Base-by-base conservation (phyloP, 768 basidiomycete species). In the Omphalotus guepiniiformis region DNA sequence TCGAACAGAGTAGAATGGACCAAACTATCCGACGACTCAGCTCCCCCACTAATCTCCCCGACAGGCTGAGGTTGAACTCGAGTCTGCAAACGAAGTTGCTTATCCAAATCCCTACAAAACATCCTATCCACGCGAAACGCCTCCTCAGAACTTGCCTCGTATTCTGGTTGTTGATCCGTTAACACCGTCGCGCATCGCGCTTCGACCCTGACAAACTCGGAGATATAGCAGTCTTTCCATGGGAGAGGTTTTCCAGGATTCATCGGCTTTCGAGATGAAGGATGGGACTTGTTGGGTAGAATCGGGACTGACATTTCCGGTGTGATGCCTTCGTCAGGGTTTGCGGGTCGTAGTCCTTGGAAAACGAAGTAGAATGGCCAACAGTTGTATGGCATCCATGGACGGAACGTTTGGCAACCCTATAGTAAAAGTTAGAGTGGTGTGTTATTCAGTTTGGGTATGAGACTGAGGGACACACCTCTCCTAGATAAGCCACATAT, bases 281-380 rank as follows among this genome's bases (percentile, higher is more conserved):
- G 46, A 46, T 54, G 50, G 11, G 35, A 3, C 11, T 49, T 44
- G 28, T 39, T 40, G 19, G 53, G 53, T 21, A 44, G 18, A 18
- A 54, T 39, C 18, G 53, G 49, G 1, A 54, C 13, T 1, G 49
- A 51, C 53, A 54, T 54, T 3, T 32, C 16, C 4, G 53, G 36
- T 9, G 40, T 45, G 7, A 51, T 47, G 35, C 39, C 39, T 34
- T n/a, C 26, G 3, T 22, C 41, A 1, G 29, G 21, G 8, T 12
- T 26, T 9, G 12, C 22, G 3, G 27, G 4, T 18, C 48, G 49
- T 11, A 41, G 21, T 15, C 49, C 53, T 39, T 43, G 53, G 21
- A 38, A 23, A 12, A 54, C 5, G 13, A 54, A 42, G 15, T 39
- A 23, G 42, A 50, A 21, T 3, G 15, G 11, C 9, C 43, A 46